Evolutionary conservation across 495 filamentous ascomycete genomes (phyloP).

Genomic region (Neurospora pannonica): DNA sequence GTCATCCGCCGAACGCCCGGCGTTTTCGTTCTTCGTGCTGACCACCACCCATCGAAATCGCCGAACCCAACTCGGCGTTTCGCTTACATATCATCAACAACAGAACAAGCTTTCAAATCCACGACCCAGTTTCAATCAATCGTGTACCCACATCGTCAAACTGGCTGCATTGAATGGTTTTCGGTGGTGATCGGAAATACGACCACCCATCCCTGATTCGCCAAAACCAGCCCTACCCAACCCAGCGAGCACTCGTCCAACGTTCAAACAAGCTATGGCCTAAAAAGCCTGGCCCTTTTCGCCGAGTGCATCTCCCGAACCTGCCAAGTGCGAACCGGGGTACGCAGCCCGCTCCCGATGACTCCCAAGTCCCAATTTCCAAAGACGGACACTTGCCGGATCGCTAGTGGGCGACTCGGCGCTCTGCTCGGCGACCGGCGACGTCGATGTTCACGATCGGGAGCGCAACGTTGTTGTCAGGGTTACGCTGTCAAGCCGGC

Average conservation of each 20-base stretch:
- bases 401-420: background rate
- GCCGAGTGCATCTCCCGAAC: background rate
- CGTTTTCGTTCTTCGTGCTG: background rate
- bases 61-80: background rate
- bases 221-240: background rate
- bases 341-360: background rate
- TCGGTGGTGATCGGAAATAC: background rate
- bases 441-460: background rate
- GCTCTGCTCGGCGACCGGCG: background rate
- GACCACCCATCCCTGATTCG: background rate
- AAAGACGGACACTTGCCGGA: background rate
- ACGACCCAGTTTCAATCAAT: background rate
- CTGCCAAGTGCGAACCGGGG: background rate
- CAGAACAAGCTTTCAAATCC: background rate
- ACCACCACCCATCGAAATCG: background rate
- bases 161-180: too few species aligned
- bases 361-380: background rate
- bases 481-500: background rate
- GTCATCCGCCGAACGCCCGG: background rate
- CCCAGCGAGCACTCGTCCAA: background rate
- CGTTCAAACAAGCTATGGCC: background rate
- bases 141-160: background rate
- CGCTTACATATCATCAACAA: background rate
- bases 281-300: background rate
- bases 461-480: background rate